Conservation (phyloP, 1,284 basidiomycete genomes). For the Rugosomyces carneus region DNA sequence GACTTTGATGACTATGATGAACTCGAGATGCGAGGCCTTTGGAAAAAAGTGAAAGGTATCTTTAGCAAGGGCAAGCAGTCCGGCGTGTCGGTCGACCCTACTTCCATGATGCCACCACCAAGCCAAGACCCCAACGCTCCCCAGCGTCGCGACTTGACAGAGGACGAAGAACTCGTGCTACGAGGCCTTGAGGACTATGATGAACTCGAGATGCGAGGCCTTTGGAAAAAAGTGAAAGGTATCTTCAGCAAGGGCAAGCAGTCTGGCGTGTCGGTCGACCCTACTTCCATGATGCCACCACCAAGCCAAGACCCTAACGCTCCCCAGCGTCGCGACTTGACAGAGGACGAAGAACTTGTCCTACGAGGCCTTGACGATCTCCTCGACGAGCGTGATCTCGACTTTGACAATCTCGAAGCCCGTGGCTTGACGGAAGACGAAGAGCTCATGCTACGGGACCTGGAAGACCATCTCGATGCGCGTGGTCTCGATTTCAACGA, state of each 20-base stretch:
- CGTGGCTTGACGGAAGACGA: conserved; percentile 1
- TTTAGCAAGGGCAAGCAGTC: neutral
- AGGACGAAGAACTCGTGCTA: neutral
- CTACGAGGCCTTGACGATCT: neutral
- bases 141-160: neutral
- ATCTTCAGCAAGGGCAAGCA: neutral
- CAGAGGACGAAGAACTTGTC: neutral
- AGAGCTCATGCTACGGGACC: too few species aligned
- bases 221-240: neutral
- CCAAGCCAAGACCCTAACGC: neutral
- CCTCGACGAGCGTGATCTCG: neutral
- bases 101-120: neutral
- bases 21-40: neutral
- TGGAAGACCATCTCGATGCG: too few species aligned
- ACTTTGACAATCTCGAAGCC: neutral
- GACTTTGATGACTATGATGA: neutral
- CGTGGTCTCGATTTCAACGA: too few species aligned
- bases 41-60: neutral
- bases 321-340: neutral
- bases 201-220: neutral
- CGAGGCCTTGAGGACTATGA: neutral
- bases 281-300: neutral
- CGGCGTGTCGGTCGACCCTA: neutral
- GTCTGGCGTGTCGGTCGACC: neutral
- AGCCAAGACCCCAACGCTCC: neutral